A percentile compares a stretch with the other conserved stretches of the same genome.
These are phyloP conservation scores for Coemansia sp. DNA, from an alignment of 192 early-diverging fungal species.

Conservation along the genomic window DNA sequence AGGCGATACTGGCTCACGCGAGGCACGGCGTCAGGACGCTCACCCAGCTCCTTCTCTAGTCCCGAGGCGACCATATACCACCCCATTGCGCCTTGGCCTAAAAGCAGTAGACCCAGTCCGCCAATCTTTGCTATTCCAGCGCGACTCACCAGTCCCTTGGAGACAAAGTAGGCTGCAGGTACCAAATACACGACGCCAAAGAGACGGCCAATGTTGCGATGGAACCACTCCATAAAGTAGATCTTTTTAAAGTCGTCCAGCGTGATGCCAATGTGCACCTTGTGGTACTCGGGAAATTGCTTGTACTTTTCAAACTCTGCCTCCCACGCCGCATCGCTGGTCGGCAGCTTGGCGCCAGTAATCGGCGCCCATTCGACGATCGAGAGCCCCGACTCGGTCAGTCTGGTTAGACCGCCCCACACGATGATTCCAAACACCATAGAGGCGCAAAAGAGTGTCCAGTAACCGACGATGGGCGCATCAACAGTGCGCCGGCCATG, in stretches of 20 bases:
- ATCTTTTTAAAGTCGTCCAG: conserved; percentile 94
- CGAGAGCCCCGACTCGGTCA: conserved; percentile 96
- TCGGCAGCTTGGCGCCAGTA: conserved; percentile 88
- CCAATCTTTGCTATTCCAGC: conserved; percentile 62
- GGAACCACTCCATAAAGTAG: conserved; percentile 98
- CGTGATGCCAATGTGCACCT: conserved; percentile 88
- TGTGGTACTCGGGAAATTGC: conserved; percentile 95
- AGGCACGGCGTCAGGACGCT: conserved; percentile 77
- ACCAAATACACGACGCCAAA: conserved; percentile 88
- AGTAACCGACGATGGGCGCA: conserved; percentile 81
- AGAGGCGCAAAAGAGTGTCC: conserved; percentile 85
- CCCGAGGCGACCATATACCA: conserved; percentile 99
- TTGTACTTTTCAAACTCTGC: conserved; percentile 98
- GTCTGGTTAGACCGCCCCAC: conserved; percentile 90
- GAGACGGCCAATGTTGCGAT: conserved; percentile 90
- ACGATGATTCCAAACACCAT: conserved; percentile 93
- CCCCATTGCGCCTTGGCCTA: conserved; percentile 88
- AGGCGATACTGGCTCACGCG: conserved; percentile 95
- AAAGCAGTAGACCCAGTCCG: conserved; percentile 66
- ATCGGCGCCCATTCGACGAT: conserved; percentile 98
- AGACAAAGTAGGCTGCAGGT: conserved; percentile 85
- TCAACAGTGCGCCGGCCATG: conserved; percentile 25
- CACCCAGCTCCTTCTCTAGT: conserved; percentile 76
- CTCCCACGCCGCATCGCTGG: conserved; percentile 83
- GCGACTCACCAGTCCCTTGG: conserved; percentile 75